phyloP scores from a whole-genome alignment of 306 rosid genomes.

The cucumber (Cucumis sativus) region DNA sequence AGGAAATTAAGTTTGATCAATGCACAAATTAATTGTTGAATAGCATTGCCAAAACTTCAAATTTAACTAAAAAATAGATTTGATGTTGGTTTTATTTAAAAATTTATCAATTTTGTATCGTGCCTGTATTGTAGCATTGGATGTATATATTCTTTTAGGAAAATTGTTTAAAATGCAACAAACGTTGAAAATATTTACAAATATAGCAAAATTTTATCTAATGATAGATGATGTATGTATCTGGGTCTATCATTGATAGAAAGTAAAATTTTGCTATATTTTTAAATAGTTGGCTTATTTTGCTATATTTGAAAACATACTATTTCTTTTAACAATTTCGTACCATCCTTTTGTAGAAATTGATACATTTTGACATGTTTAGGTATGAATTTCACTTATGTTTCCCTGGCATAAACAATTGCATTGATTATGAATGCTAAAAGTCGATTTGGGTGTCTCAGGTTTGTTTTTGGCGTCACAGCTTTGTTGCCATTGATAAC shows the following conservation, averaged over 20 bases:
- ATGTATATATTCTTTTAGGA: too few species aligned
- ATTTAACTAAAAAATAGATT: background rate
- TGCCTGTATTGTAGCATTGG: background rate
- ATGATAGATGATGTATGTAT: too few species aligned
- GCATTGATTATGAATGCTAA: background rate
- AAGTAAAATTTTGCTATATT: too few species aligned
- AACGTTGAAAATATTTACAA: too few species aligned
- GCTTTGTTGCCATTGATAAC: conserved; percentile 86
- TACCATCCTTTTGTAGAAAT: background rate
- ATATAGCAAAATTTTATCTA: too few species aligned
- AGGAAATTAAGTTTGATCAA: background rate
- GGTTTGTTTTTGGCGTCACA: conserved; percentile 95
- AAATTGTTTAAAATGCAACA: too few species aligned
- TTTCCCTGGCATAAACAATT: background rate
- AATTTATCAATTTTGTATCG: background rate
- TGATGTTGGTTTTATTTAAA: background rate
- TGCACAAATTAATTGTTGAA: background rate
- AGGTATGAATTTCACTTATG: background rate
- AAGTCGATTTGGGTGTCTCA: conserved; percentile 20
- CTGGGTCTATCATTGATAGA: too few species aligned
- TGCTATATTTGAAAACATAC: too few species aligned
- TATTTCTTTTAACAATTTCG: background rate
- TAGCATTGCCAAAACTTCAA: background rate
- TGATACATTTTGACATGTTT: background rate
- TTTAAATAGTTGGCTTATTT: too few species aligned